Evolutionary conservation across 2,329 filamentous ascomycete species (phyloP), one percentile per base, ranked within the genome.

Genomic region (Monosporascus sp.): DNA sequence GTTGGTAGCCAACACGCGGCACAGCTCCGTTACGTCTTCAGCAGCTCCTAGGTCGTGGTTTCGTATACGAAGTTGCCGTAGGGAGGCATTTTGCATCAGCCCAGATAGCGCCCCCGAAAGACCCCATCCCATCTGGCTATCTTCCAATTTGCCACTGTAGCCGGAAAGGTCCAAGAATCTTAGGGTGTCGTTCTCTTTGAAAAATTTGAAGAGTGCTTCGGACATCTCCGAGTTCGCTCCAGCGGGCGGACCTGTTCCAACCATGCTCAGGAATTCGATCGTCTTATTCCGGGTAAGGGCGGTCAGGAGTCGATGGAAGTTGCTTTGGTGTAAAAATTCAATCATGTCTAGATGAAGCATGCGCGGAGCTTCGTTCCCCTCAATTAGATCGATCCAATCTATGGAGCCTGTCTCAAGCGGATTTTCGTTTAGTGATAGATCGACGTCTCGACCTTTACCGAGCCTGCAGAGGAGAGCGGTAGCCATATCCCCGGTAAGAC

Each of bases 151-250:
- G 45, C 79, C 78, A 47, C 76, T 77, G 60, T 78, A 82, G 2
- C 80, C 80, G 1, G 80, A 83, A 7, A 83, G 67, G 58, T 84
- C 80, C 2, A 84, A 71, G 53, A 72, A 81, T n/a, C 72, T 74
- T 45, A 83, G 67, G 0, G 74, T 77, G 7, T 68, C 64, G 63
- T 83, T 84, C 26, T 69, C 68, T n/a, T 73, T 69, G 43, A 84
- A 78, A 49, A 84, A 76, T 5, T 73, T 68, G 26, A 77, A 75
- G 1, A 83, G 67, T 0, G 77, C 73, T 43, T 72, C 67, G 50
- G 77, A 77, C 1, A 78, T 76, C n/a, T 72, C 71, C 16, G 70
- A 66, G 56, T 75, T 77, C 51, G 74, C 63, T 47, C 76, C 65
- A 57, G 75, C 63, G 52, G 79, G 74, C 1, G 75, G 77, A 0